phyloP scores from a whole-genome alignment of 441 rosid species.

The Populus hybrid region DNA sequence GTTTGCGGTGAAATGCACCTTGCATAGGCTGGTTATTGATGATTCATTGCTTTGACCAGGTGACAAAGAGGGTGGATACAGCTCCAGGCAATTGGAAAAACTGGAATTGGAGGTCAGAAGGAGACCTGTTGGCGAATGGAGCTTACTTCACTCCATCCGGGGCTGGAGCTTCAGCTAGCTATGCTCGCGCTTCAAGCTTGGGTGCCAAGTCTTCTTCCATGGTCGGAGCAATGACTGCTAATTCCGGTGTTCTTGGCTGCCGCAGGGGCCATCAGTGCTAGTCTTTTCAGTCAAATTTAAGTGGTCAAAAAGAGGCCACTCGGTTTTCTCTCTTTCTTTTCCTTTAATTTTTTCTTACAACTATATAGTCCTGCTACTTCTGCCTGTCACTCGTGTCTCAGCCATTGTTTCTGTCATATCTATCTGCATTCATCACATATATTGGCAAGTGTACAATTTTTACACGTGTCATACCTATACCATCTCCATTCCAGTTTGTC shows the following conservation, averaged over 20 bases:
- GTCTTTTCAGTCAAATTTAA: constrained; percentile 8
- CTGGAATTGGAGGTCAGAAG: constrained; percentile 53
- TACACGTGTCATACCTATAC: constrained; percentile 34
- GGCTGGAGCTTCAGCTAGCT: constrained; percentile 76
- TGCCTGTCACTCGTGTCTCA: constrained; percentile 16
- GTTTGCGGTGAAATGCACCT: neutral
- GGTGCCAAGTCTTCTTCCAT: constrained; percentile 83
- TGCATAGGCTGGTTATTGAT: neutral
- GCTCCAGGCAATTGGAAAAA: constrained; percentile 33
- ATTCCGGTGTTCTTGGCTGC: constrained; percentile 71
- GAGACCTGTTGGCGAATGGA: constrained; percentile 79
- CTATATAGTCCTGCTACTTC: constrained; percentile 8
- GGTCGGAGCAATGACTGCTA: constrained; percentile 70
- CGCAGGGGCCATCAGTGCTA: constrained; percentile 58
- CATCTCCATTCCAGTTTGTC: constrained; percentile 17
- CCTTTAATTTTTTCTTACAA: constrained; percentile 1
- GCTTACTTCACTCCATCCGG: constrained; percentile 94
- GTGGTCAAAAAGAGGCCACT: constrained; percentile 28
- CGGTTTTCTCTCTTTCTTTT: neutral
- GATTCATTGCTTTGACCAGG: constrained; percentile 36
- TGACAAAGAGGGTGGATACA: constrained; percentile 89
- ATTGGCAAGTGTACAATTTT: constrained; percentile 55
- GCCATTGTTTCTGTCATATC: constrained; percentile 28
- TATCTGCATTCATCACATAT: constrained; percentile 24
- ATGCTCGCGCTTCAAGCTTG: constrained; percentile 89